These are phyloP conservation scores for Elaeagnus macrophylla DNA, from an alignment of 306 rosid genomes.

Conservation along the genomic window DNA sequence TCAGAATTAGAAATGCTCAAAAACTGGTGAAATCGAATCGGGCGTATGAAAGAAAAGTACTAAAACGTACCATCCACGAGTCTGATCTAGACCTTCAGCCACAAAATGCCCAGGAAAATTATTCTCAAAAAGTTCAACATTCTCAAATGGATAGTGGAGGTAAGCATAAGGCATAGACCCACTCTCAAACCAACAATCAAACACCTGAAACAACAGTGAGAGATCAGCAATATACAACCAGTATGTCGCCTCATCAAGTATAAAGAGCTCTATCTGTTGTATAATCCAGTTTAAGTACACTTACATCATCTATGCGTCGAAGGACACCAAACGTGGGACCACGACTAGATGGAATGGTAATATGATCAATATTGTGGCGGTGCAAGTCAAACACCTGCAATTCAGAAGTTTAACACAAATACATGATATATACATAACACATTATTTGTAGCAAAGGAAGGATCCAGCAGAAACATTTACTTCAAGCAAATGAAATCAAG, in stretches of 20 bases:
- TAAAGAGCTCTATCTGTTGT: too few relatives aligned
- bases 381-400: constrained; percentile 81
- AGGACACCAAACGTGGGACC: constrained; percentile 70
- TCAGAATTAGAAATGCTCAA: too few relatives aligned
- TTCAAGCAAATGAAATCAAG: too few relatives aligned
- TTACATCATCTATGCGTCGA: constrained; percentile 87
- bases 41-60: neutral
- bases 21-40: neutral
- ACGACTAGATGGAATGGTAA: constrained; percentile 62
- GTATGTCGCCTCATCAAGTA: neutral
- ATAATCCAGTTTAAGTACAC: constrained; percentile 13
- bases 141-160: constrained; percentile 92
- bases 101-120: constrained; percentile 95
- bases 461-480: too few relatives aligned
- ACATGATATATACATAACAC: too few relatives aligned
- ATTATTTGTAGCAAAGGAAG: too few relatives aligned
- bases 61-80: constrained; percentile 83
- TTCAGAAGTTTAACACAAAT: constrained; percentile 12
- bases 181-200: constrained; percentile 99
- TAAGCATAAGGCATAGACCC: constrained; percentile 99
- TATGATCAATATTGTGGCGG: constrained; percentile 92
- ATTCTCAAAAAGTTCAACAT: constrained; percentile 76
- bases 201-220: constrained; percentile 54
- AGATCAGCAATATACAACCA: constrained; percentile 6
- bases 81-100: constrained; percentile 95